phyloP scores from a whole-genome alignment of 2,329 filamentous ascomycete species.

The Hymenoscyphus scutula region DNA sequence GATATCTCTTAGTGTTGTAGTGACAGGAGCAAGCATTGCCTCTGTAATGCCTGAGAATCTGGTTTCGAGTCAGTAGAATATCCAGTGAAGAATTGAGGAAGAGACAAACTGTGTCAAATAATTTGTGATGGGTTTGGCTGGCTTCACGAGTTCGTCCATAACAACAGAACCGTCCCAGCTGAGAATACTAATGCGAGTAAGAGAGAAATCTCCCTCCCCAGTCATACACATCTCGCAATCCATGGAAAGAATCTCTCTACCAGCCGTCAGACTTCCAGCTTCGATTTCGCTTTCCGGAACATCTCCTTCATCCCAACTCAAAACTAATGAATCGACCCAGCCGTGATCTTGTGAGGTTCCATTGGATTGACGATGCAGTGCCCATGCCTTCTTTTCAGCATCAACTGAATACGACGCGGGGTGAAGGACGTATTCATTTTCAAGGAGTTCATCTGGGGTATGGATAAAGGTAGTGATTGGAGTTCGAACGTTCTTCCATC shows the following conservation, averaged over 20 bases:
- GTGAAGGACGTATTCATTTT: constrained; percentile 83
- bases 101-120: constrained; percentile 70
- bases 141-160: constrained; percentile 90
- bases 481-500: constrained; percentile 73
- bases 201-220: constrained; percentile 71
- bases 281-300: constrained; percentile 70
- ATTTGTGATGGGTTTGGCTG: constrained; percentile 80
- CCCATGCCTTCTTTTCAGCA: constrained; percentile 52
- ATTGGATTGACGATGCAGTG: constrained; percentile 49
- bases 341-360: constrained; percentile 56
- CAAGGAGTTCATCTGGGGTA: constrained; percentile 68
- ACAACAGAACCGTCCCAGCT: constrained; percentile 80
- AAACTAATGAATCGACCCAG: constrained; percentile 79
- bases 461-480: constrained; percentile 79
- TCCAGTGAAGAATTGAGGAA: constrained; percentile 16
- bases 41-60: constrained; percentile 87
- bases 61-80: constrained; percentile 18
- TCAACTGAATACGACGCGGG: constrained; percentile 66
- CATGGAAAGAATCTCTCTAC: constrained; percentile 73
- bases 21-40: constrained; percentile 77
- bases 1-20: constrained; percentile 79
- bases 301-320: constrained; percentile 62
- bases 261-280: constrained; percentile 78
- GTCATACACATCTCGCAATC: constrained; percentile 99
- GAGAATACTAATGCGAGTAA: constrained; percentile 85